Percentiles rank a stretch among this genome's conserved stretches.
Evolutionary conservation across 2,329 filamentous ascomycete genomes (phyloP).

Genomic region (Blastomyces gilchristii): DNA sequence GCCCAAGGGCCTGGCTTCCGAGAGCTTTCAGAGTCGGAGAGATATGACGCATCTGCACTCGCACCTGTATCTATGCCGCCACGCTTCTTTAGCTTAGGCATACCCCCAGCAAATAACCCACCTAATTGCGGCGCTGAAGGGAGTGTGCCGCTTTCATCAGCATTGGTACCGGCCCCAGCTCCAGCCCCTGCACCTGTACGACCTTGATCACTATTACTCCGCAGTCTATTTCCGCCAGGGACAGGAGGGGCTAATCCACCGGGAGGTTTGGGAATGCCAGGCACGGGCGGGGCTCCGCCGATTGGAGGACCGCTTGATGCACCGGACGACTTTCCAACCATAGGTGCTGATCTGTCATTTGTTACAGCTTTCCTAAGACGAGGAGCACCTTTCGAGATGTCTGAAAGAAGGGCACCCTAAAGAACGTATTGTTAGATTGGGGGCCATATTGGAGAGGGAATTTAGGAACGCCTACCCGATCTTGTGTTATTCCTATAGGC

Average conservation of each 20-base stretch:
- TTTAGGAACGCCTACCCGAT: conserved; percentile 47
- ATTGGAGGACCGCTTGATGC: conserved; percentile 51
- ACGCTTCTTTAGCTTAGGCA: conserved; percentile 89
- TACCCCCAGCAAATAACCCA: conserved; percentile 84
- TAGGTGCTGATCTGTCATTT: conserved; percentile 83
- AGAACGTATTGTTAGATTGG: conserved; percentile 15
- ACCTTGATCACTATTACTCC: conserved; percentile 73
- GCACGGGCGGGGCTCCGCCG: conserved; percentile 73
- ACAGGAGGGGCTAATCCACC: conserved; percentile 61
- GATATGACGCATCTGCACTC: conserved; percentile 59
- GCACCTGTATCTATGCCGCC: conserved; percentile 71
- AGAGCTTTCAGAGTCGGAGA: conserved; percentile 64
- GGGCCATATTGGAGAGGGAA: background rate
- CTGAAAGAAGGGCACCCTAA: conserved; percentile 74
- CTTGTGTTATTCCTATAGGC: conserved; percentile 47
- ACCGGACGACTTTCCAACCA: conserved; percentile 48
- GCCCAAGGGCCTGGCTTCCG: conserved; percentile 43
- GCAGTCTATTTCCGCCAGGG: conserved; percentile 54
- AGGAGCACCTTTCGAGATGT: conserved; percentile 73
- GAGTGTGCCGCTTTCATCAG: conserved; percentile 43
- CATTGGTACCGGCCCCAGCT: conserved; percentile 27
- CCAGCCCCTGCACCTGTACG: conserved; percentile 19
- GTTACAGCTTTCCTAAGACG: conserved; percentile 75
- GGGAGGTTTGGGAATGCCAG: conserved; percentile 49
- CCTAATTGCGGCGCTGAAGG: conserved; percentile 70